These are phyloP conservation scores for Botrytis sinoallii DNA, from an alignment of 2,329 filamentous ascomycete species.

Conservation along the genomic window DNA sequence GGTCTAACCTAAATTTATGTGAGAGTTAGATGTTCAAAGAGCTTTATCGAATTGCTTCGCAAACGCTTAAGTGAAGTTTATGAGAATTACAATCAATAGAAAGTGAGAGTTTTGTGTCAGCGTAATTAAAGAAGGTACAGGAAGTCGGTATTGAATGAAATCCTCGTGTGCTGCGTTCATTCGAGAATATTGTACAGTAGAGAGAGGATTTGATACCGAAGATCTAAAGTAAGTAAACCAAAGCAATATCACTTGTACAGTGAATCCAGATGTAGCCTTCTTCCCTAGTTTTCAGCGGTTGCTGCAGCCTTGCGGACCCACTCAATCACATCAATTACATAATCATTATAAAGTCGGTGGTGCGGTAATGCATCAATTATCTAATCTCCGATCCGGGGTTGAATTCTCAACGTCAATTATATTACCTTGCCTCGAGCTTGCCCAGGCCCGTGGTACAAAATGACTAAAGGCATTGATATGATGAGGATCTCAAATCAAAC, in stretches of 20 bases:
- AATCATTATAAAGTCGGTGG: not conserved
- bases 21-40: conserved; percentile 3
- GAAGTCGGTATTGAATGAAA: conserved; percentile 2
- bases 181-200: conserved; percentile 9
- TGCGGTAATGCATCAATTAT: conserved; percentile 8
- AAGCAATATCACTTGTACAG: not conserved
- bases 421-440: too few species aligned
- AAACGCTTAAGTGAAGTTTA: conserved; percentile 4
- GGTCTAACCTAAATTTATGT: conserved; percentile 2
- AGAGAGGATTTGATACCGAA: not conserved
- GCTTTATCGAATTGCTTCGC: conserved; percentile 13
- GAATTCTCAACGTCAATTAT: conserved; percentile 8
- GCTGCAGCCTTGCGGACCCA: conserved; percentile 11
- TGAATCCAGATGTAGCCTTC: conserved; percentile 7
- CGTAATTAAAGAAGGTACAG: conserved; percentile 10
- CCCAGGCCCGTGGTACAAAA: not conserved
- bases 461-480: not conserved
- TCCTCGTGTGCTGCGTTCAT: conserved; percentile 8
- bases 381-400: conserved; percentile 13
- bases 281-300: not conserved
- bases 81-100: conserved; percentile 8
- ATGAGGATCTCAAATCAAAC: not conserved
- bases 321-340: conserved; percentile 3
- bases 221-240: not conserved
- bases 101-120: conserved; percentile 2